Base-by-base conservation (phyloP, 2,329 filamentous ascomycete species). In the Colletotrichum gloeosporioides region DNA sequence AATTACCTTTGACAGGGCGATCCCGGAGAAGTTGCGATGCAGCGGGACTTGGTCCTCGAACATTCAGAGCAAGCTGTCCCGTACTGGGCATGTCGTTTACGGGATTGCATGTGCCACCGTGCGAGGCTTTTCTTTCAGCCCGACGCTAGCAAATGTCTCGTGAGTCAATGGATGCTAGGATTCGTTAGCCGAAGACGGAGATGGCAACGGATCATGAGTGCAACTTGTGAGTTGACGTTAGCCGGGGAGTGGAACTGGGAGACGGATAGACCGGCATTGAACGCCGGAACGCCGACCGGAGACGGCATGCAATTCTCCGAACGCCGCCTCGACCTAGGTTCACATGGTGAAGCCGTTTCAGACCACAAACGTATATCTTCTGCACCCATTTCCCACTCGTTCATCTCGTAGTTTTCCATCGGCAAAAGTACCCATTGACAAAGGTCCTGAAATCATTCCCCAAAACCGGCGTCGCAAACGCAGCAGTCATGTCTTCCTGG, bases 371-470 rank as follows among this genome's bases (percentile, higher is more conserved):
- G 9, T 49, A 53, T 13, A 13, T 53, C 44, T 53, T 49, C 44
- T 53, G 6, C 10, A n/a, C 10, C 4, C 10, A 53, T 22, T 53
- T 3, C 6, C 44, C n/a, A 22, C n/a, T 13, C 44, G n/a, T 13
- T 53, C 44, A 22, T 53, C 44, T 53, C 2, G 44, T 53, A 22
- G 2, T 2, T 13, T 2, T 22, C 3, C 6, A 22, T 49, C 44
- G 4, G 2, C n/a, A n/a, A 8, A 22, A 49, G n/a, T 22, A 12
- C 12, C n/a, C 6, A n/a, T 22, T 49, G 9, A 12, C 0, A 49
- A 0, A 12, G 4, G 1, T 22, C n/a, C 12, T 12, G 44, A 3
- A 0, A 49, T 22, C 44, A 7, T 10, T 16, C 4, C 10, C n/a
- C 5, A 12, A 2, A 49, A 22, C 8, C n/a, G n/a, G 10, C 10